Percentiles rank a stretch among this genome's conserved stretches.
Conservation (phyloP, 305 asterid species). For the Fraxinus sp. region DNA sequence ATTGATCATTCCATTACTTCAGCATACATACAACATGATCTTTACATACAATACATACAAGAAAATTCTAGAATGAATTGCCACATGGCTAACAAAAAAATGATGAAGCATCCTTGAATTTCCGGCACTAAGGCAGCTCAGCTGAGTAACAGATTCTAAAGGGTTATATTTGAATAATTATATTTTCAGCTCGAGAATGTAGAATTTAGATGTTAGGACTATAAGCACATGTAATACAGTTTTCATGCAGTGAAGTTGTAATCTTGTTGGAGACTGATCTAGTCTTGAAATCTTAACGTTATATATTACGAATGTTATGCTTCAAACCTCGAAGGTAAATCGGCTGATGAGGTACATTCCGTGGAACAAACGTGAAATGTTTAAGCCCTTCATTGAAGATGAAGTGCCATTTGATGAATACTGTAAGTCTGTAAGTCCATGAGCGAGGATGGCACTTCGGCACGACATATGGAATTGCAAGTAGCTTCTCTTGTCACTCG, state of each 20-base stretch:
- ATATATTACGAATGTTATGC: neutral
- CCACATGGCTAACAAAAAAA: too few species aligned
- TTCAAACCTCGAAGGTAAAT: constrained; percentile 5
- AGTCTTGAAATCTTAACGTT: neutral
- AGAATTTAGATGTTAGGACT: neutral
- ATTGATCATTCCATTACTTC: too few species aligned
- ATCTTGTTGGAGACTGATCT: neutral
- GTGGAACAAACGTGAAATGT: constrained; percentile 74
- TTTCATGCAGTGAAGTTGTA: neutral
- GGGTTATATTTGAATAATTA: neutral
- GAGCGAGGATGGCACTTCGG: constrained; percentile 92
- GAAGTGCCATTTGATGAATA: constrained; percentile 83
- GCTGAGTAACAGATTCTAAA: too few species aligned
- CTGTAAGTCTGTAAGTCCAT: constrained; percentile 46
- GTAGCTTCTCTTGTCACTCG: constrained; percentile 86
- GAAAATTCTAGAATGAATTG: too few species aligned
- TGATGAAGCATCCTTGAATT: too few species aligned
- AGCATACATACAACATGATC: too few species aligned
- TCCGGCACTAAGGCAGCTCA: too few species aligned
- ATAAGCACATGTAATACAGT: neutral
- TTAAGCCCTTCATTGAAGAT: constrained; percentile 94
- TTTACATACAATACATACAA: too few species aligned
- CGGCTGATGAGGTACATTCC: constrained; percentile 32
- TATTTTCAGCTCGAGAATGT: neutral
- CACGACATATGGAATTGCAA: constrained; percentile 88